These are phyloP conservation scores for Saturnispora hagleri DNA, from an alignment of 805 yeast genomes.

Conservation along the genomic window DNA sequence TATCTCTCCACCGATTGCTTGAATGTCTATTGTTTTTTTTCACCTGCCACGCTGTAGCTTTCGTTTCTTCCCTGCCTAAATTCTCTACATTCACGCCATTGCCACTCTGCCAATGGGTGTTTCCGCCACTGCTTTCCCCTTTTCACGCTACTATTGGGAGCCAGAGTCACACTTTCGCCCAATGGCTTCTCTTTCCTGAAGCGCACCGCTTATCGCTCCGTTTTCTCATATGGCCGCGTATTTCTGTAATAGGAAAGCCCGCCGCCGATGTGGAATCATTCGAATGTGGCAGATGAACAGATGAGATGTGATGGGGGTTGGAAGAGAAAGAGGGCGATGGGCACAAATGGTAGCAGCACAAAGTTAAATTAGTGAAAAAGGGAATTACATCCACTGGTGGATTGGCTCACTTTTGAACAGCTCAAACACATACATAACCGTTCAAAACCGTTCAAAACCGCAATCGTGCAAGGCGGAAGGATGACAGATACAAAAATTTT, in stretches of 20 bases:
- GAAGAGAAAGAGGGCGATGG: not conserved
- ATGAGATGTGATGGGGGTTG: not conserved
- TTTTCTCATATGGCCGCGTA: not conserved
- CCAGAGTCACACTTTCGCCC: not conserved
- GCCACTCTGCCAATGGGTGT: not conserved
- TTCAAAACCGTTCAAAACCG: not conserved
- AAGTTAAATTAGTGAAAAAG: too few species aligned
- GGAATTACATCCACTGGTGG: not conserved
- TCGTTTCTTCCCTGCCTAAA: not conserved
- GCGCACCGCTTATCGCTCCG: not conserved
- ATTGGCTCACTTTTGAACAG: not conserved
- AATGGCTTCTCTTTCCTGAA: not conserved
- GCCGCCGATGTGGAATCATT: not conserved
- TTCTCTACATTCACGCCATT: not conserved
- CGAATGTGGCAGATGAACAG: not conserved
- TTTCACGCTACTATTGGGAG: not conserved
- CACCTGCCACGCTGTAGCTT: not conserved
- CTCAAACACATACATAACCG: not conserved
- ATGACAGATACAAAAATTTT: not conserved
- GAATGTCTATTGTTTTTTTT: not conserved
- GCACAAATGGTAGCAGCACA: not conserved
- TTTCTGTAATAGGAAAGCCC: not conserved
- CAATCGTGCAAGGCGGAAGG: not conserved
- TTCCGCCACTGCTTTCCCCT: not conserved
- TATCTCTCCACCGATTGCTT: not conserved